These are phyloP conservation scores for Cytospora leucostoma DNA, from an alignment of 2,329 filamentous ascomycete genomes.

Conservation along the genomic window DNA sequence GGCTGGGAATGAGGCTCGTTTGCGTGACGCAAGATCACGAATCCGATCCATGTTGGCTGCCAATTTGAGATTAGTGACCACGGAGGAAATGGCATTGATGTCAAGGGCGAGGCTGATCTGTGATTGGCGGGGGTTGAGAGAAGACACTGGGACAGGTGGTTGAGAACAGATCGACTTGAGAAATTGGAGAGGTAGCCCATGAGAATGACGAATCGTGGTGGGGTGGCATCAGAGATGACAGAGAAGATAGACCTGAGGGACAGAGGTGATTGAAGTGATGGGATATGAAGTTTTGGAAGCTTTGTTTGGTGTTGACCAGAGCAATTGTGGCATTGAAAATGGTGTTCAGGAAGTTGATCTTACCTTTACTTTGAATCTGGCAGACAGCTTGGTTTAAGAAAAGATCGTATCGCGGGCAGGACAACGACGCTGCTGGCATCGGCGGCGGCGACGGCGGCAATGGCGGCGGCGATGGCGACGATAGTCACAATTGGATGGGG, in stretches of 20 bases:
- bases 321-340: too few relatives aligned
- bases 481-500: background rate
- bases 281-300: too few relatives aligned
- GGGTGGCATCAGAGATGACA: background rate
- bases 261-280: background rate
- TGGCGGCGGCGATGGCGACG: background rate
- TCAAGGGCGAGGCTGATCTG: background rate
- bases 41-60: conserved; percentile 13
- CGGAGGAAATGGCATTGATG: background rate
- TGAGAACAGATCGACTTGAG: background rate
- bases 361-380: background rate
- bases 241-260: background rate
- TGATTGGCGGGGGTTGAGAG: background rate
- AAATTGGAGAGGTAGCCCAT: background rate
- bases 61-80: conserved; percentile 12
- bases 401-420: too few relatives aligned
- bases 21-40: conserved; percentile 8
- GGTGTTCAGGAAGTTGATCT: too few relatives aligned
- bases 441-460: background rate
- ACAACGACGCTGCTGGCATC: too few relatives aligned
- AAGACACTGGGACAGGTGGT: background rate
- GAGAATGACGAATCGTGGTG: background rate
- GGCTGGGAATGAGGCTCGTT: background rate
- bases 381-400: background rate
- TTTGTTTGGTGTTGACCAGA: too few relatives aligned